phyloP scores from a whole-genome alignment of 2,329 filamentous ascomycete species.

The Phyllosticta ampelicida region DNA sequence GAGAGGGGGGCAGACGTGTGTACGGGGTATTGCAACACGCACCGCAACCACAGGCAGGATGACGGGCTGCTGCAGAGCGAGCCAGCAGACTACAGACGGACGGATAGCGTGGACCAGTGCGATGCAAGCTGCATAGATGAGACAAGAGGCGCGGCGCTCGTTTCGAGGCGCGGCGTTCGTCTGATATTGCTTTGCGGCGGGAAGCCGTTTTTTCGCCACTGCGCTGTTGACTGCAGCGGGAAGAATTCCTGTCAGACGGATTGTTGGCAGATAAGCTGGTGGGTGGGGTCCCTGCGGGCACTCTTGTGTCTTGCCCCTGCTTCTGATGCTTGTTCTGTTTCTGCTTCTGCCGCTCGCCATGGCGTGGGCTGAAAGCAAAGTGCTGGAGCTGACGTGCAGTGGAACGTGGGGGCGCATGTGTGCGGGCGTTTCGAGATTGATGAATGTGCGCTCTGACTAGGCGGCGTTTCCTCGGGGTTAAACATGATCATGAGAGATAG shows the following conservation, averaged over 20 bases:
- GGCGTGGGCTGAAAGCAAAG: not conserved
- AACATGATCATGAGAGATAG: too few species aligned
- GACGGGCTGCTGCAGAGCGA: not conserved
- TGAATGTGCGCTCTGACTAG: not conserved
- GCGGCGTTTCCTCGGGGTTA: too few species aligned
- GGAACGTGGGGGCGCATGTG: not conserved
- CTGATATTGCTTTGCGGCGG: not conserved
- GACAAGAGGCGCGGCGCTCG: too few species aligned
- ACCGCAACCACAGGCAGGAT: not conserved
- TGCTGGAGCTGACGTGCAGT: not conserved
- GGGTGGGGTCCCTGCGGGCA: not conserved
- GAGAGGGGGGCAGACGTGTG: not conserved
- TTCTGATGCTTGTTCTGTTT: not conserved
- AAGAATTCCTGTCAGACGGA: not conserved
- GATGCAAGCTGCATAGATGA: not conserved
- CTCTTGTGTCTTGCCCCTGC: not conserved
- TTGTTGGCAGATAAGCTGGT: too few species aligned
- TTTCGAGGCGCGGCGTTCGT: too few species aligned
- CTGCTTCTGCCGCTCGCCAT: not conserved
- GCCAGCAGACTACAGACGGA: not conserved
- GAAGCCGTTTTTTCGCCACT: not conserved
- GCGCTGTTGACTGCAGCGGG: not conserved
- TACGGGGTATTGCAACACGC: too few species aligned
- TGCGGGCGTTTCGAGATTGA: not conserved
- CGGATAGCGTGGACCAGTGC: not conserved